phyloP scores from a whole-genome alignment of 129 eudicot genomes.

The Pseudognaphalium luteoalbum region DNA sequence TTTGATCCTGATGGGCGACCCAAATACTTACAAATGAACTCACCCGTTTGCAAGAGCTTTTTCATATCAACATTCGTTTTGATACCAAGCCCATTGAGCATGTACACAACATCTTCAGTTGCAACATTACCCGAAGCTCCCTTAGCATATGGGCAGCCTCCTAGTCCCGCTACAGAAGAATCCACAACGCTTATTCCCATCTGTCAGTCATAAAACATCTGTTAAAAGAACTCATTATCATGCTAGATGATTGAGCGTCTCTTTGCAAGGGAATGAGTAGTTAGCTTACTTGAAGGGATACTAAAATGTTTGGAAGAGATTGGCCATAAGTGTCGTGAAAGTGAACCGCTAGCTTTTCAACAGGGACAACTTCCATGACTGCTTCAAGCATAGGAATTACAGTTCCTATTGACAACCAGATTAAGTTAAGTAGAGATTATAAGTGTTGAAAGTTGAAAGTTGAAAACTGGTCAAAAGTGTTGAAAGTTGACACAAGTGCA shows the following conservation, averaged over 20 bases:
- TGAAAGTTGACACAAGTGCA: not conserved
- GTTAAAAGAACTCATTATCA: not conserved
- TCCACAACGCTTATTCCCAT: constrained; percentile 94
- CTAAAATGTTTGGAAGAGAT: constrained; percentile 85
- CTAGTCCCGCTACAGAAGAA: constrained; percentile 85
- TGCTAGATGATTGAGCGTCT: not conserved
- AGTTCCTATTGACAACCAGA: constrained; percentile 44
- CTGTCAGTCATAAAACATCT: constrained; percentile 35
- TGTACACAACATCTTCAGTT: constrained; percentile 94
- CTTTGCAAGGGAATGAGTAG: constrained; percentile 8
- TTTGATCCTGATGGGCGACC: constrained; percentile 81
- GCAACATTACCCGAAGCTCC: constrained; percentile 99
- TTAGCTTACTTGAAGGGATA: constrained; percentile 89
- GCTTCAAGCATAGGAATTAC: constrained; percentile 91
- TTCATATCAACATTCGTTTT: constrained; percentile 68
- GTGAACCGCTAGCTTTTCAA: constrained; percentile 93
- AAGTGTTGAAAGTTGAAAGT: not conserved
- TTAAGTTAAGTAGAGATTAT: not conserved
- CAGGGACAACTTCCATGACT: constrained; percentile 87
- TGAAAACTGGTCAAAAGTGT: not conserved
- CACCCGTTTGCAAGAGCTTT: constrained; percentile 78
- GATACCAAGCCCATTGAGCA: constrained; percentile 89
- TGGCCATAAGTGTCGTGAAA: constrained; percentile 99
- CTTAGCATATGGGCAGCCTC: constrained; percentile 96
- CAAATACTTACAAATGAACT: constrained; percentile 68